Evolutionary conservation across 495 filamentous ascomycete genomes (phyloP), one percentile per base, ranked within the genome.

Genomic region (Tuber magnatum): DNA sequence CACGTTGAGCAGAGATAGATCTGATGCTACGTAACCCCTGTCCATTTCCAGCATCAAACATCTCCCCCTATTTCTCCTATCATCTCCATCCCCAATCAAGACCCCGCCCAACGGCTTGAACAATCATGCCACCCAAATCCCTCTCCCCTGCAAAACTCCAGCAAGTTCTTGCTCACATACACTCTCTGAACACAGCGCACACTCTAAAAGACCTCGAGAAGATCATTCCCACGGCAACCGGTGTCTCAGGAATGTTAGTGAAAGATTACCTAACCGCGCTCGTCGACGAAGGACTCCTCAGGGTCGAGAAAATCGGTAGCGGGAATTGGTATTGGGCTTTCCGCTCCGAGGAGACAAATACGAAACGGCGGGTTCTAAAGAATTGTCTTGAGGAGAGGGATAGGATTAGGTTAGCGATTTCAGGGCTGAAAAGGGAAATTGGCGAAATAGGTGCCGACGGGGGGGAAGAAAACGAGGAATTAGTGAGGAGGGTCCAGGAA

Each of bases 321-420:
- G 91, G 89, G 24, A 93, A 93, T 81, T 94, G 92, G 92, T 93
- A 92, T 84, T 94, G 92, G 92, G 87, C 86, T 75, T 94, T 94
- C 81, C 82, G 83, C 43, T 88, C 86, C 71, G 91, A 92, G 51
- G 89, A 89, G 75, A 89, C 87, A 82, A 86, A 86, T 61, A 82
- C 82, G 24, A 86, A 85, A 73, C 86, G 89, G 74, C 81, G 77
- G 20, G 80, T 84, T 68, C 79, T 91, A 71, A 84, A 82, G 65
- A 85, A 85, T 71, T 35, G 56, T 65, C 56, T 35, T 12, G 82
- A 90, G 65, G 85, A 84, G 61, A 83, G 85, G 71, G 91, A 93
- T 74, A 89, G 87, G 76, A 80, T 87, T 28, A 71, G 70, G 9
- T 77, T 69, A 12, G 73, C 80, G 3, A 81, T 87, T 22, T 75